Conservation (phyloP, 768 basidiomycete species). For the Daedalea quercina region DNA sequence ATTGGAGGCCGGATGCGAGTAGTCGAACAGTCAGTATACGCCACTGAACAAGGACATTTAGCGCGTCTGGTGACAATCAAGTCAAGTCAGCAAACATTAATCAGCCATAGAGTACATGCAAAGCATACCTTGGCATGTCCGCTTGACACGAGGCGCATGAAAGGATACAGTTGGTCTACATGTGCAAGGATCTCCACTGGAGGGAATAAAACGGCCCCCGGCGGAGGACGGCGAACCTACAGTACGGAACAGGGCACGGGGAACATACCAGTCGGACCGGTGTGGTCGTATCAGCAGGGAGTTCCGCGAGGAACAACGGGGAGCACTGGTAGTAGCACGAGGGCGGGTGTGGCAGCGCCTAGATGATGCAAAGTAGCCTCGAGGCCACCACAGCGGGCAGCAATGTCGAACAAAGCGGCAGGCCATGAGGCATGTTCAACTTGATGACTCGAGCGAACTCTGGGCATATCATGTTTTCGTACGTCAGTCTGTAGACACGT, state of each 20-base stretch:
- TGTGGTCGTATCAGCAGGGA: neutral
- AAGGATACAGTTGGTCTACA: neutral
- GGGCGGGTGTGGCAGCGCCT: neutral
- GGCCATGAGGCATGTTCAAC: neutral
- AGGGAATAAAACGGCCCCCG: neutral
- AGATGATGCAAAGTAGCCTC: neutral
- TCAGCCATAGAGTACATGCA: neutral
- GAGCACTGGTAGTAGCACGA: neutral
- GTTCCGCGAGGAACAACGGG: neutral
- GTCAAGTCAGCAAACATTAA: neutral
- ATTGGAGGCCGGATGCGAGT: neutral
- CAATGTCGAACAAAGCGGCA: neutral
- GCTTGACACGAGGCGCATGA: neutral
- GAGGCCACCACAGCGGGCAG: neutral
- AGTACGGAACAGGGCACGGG: neutral
- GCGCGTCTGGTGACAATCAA: too few relatives aligned
- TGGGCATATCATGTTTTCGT: neutral
- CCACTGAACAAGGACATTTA: neutral
- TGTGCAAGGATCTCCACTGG: neutral
- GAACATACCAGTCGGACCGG: neutral
- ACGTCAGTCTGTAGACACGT: neutral
- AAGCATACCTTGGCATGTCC: neutral
- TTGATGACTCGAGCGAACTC: neutral
- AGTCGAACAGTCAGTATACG: neutral
- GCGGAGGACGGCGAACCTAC: neutral